Evolutionary conservation across 805 yeast species (phyloP), one percentile per base, ranked within the genome.

Genomic region (Kluyveromyces siamensis): DNA sequence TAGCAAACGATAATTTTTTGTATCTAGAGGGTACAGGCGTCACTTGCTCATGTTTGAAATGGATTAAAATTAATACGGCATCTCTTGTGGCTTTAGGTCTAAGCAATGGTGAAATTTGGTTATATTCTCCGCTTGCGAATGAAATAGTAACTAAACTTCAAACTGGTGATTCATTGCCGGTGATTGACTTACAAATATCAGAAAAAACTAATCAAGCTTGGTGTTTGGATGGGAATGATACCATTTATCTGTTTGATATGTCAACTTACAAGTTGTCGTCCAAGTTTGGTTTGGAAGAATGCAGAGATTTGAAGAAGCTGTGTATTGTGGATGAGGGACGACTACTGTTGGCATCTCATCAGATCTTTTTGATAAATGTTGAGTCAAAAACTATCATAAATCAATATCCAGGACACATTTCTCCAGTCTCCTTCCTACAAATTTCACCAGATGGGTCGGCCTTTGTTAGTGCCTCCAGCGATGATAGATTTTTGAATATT

Each of bases 401-500:
- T 55, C 73, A 81, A 1, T 80, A 78, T 60, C 88, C 95, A 1
- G 95, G 91, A 27, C 95, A 87, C 61, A 78, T 86, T 30, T 75
- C 85, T 17, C 83, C 88, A 4, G 75, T 87, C 39, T 65, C 79
- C 11, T 65, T 83, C 10, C 49, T 74, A 37, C 67, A 74, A 6
- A 30, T 63, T 36, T 51, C 58, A 8, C 41, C 63, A 19, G 67
- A 75, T 43, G 30, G 17, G 8, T 27, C 39, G 5, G 69, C 68
- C 42, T 79, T 88, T 56, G 64, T 86, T 40, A 82, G 93, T 1
- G 76, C 84, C 46, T 95, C 96, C 1, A 71, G 71, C 36, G 83
- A 82, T 51, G 98, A 90, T 64, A 76, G 97, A 55, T 88, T 87
- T 63, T 74, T 89, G 55, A 87, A 87, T 62, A 70, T 85, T 37